phyloP scores from a whole-genome alignment of 352 stramenopile species.

The Phytophthora constricta region DNA sequence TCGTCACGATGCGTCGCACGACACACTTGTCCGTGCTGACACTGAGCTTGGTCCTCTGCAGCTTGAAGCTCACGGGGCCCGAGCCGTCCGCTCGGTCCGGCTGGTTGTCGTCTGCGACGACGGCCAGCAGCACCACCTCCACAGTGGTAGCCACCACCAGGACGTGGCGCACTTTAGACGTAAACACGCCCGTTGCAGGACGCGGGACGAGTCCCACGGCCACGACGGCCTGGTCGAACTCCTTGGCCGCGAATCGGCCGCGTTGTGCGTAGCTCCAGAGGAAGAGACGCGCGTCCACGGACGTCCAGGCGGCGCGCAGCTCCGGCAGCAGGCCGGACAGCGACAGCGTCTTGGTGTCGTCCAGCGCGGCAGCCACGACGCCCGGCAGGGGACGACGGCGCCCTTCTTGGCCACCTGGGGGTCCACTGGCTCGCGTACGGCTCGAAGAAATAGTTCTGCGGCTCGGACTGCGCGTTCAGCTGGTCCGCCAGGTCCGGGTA shows the following conservation, averaged over 20 bases:
- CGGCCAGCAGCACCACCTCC: conserved; percentile 93
- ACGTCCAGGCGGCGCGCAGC: conserved; percentile 94
- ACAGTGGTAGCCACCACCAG: conserved; percentile 96
- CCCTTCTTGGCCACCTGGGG: conserved; percentile 83
- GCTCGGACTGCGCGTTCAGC: conserved; percentile 80
- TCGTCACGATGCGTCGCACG: conserved; percentile 91
- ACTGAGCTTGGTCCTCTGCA: conserved; percentile 89
- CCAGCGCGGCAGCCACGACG: conserved; percentile 73
- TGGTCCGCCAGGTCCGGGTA: conserved; percentile 84
- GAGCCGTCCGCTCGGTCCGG: conserved; percentile 17
- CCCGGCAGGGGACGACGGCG: conserved; percentile 63
- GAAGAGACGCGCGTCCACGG: conserved; percentile 94
- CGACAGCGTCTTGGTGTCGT: conserved; percentile 71
- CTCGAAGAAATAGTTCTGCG: conserved; percentile 92
- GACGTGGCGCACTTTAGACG: conserved; percentile 92
- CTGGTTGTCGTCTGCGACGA: conserved; percentile 71
- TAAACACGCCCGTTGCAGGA: conserved; percentile 93
- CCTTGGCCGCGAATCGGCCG: conserved; percentile 87
- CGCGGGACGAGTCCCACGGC: conserved; percentile 88
- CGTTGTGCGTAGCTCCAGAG: conserved; percentile 94
- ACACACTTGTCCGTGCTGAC: conserved; percentile 95
- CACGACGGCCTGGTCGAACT: conserved; percentile 93
- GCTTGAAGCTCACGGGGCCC: conserved; percentile 36
- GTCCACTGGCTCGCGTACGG: conserved; percentile 86
- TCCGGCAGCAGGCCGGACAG: conserved; percentile 94